phyloP scores from a whole-genome alignment of 805 yeast species.

The Metschnikowia anglica region DNA sequence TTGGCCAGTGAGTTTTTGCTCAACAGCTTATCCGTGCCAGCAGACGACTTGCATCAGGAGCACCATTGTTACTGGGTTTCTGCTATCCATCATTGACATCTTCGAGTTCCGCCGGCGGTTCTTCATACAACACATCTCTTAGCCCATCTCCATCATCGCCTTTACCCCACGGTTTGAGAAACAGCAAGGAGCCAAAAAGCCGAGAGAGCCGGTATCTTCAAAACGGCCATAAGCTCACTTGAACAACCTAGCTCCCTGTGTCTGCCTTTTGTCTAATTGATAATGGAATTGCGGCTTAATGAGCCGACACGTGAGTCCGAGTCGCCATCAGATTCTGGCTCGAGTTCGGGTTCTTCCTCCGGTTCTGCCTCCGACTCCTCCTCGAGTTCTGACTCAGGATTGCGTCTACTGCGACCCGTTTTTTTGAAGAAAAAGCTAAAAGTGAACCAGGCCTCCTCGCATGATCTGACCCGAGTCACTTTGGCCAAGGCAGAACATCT shows the following conservation, averaged over 20 bases:
- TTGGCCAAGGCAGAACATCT: conserved; percentile 18
- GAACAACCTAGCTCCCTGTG: background rate
- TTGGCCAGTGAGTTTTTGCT: too few species aligned
- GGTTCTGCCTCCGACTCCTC: conserved; percentile 3
- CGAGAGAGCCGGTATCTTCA: too few species aligned
- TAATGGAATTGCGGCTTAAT: background rate
- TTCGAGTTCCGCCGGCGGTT: too few species aligned
- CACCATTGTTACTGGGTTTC: too few species aligned
- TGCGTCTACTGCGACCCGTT: conserved; percentile 14
- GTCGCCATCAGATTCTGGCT: conserved; percentile 5
- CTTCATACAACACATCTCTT: background rate
- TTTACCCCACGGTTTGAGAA: background rate
- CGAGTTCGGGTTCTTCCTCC: conserved; percentile 6
- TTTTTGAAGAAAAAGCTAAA: conserved; percentile 13
- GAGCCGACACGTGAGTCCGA: background rate
- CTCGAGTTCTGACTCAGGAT: conserved; percentile 5
- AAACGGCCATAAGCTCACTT: background rate
- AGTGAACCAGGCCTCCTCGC: background rate
- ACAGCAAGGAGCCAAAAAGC: too few species aligned
- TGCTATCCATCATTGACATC: too few species aligned
- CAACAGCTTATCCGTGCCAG: too few species aligned
- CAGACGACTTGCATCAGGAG: too few species aligned
- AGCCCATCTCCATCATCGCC: background rate
- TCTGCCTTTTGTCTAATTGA: too few species aligned
- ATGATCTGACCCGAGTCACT: background rate